Percentiles rank a stretch among this genome's conserved stretches.
phyloP scores from a whole-genome alignment of 495 filamentous ascomycete genomes.

The Podospora australis region DNA sequence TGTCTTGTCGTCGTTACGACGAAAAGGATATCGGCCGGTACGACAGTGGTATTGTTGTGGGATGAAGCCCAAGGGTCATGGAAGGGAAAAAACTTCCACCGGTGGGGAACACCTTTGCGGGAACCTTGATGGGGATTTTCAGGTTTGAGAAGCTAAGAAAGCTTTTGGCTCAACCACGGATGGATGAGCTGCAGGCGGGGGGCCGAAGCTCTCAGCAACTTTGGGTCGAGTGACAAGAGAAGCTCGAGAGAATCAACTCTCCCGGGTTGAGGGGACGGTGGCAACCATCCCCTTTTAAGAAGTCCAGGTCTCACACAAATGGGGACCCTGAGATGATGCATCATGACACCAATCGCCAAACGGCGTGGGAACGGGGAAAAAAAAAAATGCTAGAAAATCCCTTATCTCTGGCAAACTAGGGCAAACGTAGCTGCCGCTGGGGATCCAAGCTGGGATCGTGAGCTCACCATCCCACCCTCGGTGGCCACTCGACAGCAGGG shows the following conservation, averaged over 20 bases:
- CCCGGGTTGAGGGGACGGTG: not conserved
- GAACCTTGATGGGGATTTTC: no score
- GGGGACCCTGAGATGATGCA: slow-evolving; percentile 1
- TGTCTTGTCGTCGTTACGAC: no score
- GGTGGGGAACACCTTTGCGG: no score
- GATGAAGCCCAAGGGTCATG: no score
- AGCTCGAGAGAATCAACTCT: not conserved
- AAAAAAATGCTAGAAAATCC: slow-evolving; percentile 22
- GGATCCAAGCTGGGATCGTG: not conserved
- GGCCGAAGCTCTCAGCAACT: slow-evolving; percentile 2
- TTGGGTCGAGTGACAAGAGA: not conserved
- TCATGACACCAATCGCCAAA: slow-evolving; percentile 3
- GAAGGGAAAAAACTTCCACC: no score
- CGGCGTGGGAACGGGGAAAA: slow-evolving; percentile 1
- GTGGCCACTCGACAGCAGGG: not conserved
- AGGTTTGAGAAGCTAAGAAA: no score
- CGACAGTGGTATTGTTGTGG: no score
- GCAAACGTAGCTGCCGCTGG: slow-evolving; percentile 11
- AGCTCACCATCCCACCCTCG: not conserved
- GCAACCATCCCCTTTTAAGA: slow-evolving; percentile 9
- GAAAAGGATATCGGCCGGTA: no score
- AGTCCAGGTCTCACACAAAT: not conserved
- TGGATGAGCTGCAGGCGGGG: no score
- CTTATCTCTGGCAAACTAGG: slow-evolving; percentile 26
- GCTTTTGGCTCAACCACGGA: no score